phyloP scores from a whole-genome alignment of 73 alveolate genomes.

The Loxodes magnus region DNA sequence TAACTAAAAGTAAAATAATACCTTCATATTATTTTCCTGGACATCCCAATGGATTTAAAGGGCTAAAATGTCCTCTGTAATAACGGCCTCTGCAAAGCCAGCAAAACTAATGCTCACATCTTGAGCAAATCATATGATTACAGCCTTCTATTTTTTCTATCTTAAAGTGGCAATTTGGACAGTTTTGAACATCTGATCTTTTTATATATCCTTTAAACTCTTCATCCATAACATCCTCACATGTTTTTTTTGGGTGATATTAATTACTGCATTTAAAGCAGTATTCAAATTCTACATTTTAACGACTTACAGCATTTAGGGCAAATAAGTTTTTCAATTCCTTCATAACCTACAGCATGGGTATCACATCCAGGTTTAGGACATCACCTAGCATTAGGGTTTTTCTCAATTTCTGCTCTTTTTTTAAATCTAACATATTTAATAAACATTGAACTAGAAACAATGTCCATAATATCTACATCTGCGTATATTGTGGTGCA shows the following conservation, averaged over 20 bases:
- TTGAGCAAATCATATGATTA: conserved; percentile 84
- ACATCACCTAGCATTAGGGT: conserved; percentile 43
- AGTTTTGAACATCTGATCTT: conserved; percentile 42
- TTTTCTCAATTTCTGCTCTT: conserved; percentile 9
- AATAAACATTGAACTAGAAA: neutral
- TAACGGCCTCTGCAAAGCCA: conserved; percentile 71
- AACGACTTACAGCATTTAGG: conserved; percentile 26
- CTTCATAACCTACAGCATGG: conserved; percentile 17
- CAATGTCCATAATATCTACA: neutral
- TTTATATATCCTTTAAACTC: conserved; percentile 42
- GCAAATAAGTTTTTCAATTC: conserved; percentile 11
- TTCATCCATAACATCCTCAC: conserved; percentile 36
- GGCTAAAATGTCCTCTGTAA: conserved; percentile 33
- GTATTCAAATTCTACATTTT: conserved; percentile 18
- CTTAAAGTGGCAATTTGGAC: conserved; percentile 66
- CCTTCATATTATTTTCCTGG: conserved; percentile 13
- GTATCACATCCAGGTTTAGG: conserved; percentile 49
- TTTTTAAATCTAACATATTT: conserved; percentile 16
- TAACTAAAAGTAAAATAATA: too few relatives aligned
- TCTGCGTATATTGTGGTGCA: neutral
- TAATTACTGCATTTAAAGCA: conserved; percentile 43
- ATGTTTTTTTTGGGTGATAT: conserved; percentile 25
- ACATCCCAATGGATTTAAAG: conserved; percentile 52
- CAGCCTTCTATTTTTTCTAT: conserved; percentile 81
- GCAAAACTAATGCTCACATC: conserved; percentile 76